These are phyloP conservation scores for Clathrus columnatus DNA, from an alignment of 768 basidiomycete genomes.

Conservation along the genomic window DNA sequence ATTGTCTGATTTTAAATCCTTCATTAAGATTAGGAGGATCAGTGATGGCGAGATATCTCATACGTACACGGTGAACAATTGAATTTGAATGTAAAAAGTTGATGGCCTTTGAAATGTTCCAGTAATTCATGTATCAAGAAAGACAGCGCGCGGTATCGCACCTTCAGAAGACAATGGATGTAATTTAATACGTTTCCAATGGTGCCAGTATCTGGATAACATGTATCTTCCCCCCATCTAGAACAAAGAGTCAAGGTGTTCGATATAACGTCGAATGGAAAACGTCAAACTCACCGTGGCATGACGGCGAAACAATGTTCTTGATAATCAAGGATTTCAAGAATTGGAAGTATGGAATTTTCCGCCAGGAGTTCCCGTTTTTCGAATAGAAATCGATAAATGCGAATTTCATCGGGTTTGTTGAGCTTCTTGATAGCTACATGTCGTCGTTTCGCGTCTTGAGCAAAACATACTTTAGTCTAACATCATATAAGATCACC, in stretches of 20 bases:
- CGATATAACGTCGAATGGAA: not conserved
- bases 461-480: slow-evolving; percentile 14
- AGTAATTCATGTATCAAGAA: not conserved
- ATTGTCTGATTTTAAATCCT: slow-evolving; percentile 11
- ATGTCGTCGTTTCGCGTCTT: slow-evolving; percentile 17
- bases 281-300: slow-evolving; percentile 19
- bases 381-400: slow-evolving; percentile 16
- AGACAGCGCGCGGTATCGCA: not conserved
- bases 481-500: not conserved
- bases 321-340: slow-evolving; percentile 18
- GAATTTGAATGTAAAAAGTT: slow-evolving; percentile 10
- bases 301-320: slow-evolving; percentile 23
- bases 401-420: slow-evolving; percentile 21
- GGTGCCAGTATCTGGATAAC: slow-evolving; percentile 13
- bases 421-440: slow-evolving; percentile 21
- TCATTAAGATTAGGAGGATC: not conserved
- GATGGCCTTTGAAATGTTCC: slow-evolving; percentile 1
- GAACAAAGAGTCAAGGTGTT: slow-evolving; percentile 1
- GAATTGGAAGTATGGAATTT: slow-evolving; percentile 16
- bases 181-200: slow-evolving; percentile 9
- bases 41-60: not conserved
- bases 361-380: not conserved
- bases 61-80: slow-evolving; percentile 12
- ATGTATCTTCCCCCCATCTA: not conserved
- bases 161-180: slow-evolving; percentile 4